phyloP scores from a whole-genome alignment of 495 filamentous ascomycete species.

The Tricharina praecox region DNA sequence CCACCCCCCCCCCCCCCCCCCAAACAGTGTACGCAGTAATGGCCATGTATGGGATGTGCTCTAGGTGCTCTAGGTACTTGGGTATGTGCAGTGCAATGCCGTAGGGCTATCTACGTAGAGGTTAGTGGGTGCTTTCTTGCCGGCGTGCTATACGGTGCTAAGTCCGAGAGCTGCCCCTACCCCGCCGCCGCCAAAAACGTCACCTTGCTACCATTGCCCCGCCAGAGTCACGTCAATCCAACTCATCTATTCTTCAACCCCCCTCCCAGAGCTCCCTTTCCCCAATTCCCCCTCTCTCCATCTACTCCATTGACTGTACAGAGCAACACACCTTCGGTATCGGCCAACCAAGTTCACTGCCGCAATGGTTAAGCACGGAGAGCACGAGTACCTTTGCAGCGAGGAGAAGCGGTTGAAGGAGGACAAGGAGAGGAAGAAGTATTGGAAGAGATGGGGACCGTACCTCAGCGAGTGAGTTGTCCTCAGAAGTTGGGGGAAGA shows the following conservation, averaged over 20 bases:
- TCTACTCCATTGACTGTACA: too few species aligned
- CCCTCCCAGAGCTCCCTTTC: not conserved
- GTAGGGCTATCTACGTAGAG: too few species aligned
- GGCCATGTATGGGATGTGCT: too few species aligned
- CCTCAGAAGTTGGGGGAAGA: constrained; percentile 17
- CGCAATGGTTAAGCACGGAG: constrained; percentile 71
- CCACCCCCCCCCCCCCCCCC: too few species aligned
- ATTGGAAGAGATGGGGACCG: constrained; percentile 93
- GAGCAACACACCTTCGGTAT: too few species aligned
- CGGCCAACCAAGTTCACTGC: not conserved
- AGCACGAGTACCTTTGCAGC: constrained; percentile 62
- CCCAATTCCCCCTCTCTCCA: not conserved
- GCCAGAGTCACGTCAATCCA: not conserved
- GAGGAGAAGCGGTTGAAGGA: constrained; percentile 81
- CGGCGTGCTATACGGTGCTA: not conserved
- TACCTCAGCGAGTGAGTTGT: constrained; percentile 42
- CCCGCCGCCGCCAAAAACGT: not conserved
- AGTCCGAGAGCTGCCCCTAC: not conserved
- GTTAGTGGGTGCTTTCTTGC: not conserved
- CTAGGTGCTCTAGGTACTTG: too few species aligned
- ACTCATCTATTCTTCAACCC: not conserved
- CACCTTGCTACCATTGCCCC: too few species aligned
- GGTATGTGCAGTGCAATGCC: too few species aligned
- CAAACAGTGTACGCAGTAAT: too few species aligned
- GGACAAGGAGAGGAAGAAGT: constrained; percentile 58